Base-by-base conservation (phyloP, 129 eudicot species). In the Flaveria robusta region DNA sequence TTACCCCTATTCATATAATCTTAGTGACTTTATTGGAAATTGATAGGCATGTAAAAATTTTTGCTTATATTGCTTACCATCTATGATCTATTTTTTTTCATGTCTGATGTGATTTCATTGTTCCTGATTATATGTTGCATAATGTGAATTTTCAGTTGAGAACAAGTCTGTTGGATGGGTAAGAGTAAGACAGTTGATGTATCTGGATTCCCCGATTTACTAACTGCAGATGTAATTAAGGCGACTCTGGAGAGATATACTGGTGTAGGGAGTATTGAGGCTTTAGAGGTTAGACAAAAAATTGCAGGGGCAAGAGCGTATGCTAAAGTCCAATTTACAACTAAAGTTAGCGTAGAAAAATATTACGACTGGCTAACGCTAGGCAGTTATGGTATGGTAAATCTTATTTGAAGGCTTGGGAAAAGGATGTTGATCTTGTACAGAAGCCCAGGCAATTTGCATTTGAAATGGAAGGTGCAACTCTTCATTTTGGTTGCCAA, bases 151-250 rank as follows among this genome's bases (percentile, higher is more conserved):
- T 83, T 83, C 81, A 79, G 87, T 39, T 79, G 42, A 65, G 51
- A 83, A 51, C 68, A 72, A 3, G 56, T 39, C 42, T 20, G 47
- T 49, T 49, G 15, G 14, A 90, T 92, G 98, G 96, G 96, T 15
- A 93, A 84, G 81, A 94, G 96, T 15, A 93, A 84, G 81, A 94
- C 98, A 15, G 83, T 94, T 72, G 89, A 84, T 45, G 49, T 94
- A 29, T 87, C 54, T 18, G 96, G 97, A 12, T 94, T 82, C 80
- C 96, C 88, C 24, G 12, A 31, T 59, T 49, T 85, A 72, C 70
- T 74, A 54, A 9, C 90, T 18, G 93, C 91, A 0, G 90, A 91
- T 56, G 59, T 2, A 7, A 76, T 87, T 9, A 91, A 76, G 62
- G 20, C 43, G 12, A 55, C 69, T 75, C 55, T 88, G 49, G 98